Evolutionary conservation across 352 stramenopile genomes (phyloP), one percentile per base, ranked within the genome.

Genomic region (Phytopythium litorale): DNA sequence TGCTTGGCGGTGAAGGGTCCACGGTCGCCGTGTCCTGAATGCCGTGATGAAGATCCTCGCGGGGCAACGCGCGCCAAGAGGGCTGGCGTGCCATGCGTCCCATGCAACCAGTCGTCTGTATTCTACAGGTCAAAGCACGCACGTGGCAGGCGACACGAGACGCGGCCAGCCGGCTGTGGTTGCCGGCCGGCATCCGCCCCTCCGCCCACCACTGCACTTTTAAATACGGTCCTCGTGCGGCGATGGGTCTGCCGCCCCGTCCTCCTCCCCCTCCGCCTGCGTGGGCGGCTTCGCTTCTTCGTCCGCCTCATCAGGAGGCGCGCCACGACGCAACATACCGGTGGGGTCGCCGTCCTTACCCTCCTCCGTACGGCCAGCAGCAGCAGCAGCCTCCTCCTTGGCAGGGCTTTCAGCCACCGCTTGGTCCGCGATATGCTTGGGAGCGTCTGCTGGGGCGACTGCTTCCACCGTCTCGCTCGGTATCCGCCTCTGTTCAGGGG

Each of bases 141-240:
- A 49, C 19, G 42, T 21, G 42, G 42, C 42, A 5, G 42, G 19
- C 12, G 42, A 6, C 4, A 49, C 42, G 42, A 18, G 42, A 15
- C 35, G 15, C 35, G 35, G 35, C 8, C 12, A 40, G 35, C 7
- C 35, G 35, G 35, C 35, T 40, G 25, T 28, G 25, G 33, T 12
- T 38, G 35, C 35, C 35, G 35, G 35, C 35, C 35, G 35, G 12
- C 35, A 4, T 40, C 12, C 11, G 33, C 4, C 33, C 4, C 18
- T 23, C 42, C 42, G 19, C 42, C 42, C 42, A 18, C 42, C 19
- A 30, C 43, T 28, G 18, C 21, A 30, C 7, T 52, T 5, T 52
- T 52, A 52, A 52, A 52, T 52, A 52, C 4, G 46, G 18, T 56
- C 50, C 30, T 56, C 50, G 50, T 42, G 50, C 19, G 50, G 28